Conservation (phyloP, 73 alveolate genomes). For the Tetrahymena elliotti region DNA sequence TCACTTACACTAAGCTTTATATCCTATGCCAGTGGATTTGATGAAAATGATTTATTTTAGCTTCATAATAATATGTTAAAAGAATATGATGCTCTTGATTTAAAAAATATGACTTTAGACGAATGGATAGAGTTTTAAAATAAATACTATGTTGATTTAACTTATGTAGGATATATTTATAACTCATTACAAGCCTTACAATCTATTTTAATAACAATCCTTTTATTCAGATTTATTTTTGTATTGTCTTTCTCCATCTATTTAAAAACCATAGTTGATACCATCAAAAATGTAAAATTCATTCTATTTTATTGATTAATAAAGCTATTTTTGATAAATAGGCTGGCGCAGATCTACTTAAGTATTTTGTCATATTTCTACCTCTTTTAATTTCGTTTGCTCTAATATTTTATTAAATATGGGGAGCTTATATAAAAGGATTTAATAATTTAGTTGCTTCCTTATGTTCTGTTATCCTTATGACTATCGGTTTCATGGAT, state of each 20-base stretch:
- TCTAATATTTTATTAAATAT: background rate
- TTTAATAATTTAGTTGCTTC: background rate
- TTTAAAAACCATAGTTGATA: background rate
- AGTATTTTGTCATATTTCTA: background rate
- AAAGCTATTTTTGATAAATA: background rate
- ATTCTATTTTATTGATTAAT: background rate
- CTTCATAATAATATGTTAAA: background rate
- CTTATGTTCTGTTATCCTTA: background rate
- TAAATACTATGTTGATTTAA: background rate
- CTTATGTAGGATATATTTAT: background rate
- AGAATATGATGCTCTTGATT: background rate
- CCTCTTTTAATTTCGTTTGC: background rate
- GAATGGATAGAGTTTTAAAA: background rate
- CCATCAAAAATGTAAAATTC: background rate
- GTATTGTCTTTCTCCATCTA: background rate
- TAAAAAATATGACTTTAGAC: background rate
- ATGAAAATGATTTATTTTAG: background rate
- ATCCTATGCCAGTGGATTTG: background rate
- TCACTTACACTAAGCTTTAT: background rate
- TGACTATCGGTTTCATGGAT: background rate
- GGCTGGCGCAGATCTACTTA: background rate
- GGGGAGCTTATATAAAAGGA: background rate
- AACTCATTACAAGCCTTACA: background rate
- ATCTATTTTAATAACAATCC: background rate
- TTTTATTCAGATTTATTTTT: background rate